Base-by-base conservation (phyloP, 345 rosid species). In the Balakata baccata region DNA sequence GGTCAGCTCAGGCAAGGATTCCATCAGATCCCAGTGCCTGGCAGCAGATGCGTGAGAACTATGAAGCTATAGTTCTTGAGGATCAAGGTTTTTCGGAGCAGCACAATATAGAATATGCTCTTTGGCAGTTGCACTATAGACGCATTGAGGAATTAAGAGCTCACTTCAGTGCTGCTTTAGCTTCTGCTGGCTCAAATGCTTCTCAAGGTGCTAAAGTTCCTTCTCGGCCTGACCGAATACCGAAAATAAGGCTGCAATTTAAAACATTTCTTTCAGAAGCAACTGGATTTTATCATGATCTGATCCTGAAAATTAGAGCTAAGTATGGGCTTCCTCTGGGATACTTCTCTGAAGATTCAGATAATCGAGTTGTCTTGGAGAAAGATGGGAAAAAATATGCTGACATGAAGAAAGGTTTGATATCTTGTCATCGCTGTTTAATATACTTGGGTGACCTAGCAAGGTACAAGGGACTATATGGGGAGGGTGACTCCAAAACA, bases 391-490 rank as follows among this genome's bases (percentile, higher is more conserved):
- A 92, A 74, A 86, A 86, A 86, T 82, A 85, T 47, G 69, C 87
- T 65, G 98, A 90, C 56, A 80, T 87, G 77, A 89, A 86, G 87
- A 91, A 85, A 78, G 97, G 89, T 45, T 75, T 91, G 82, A 85
- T 89, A 46, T 95, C 98, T 68, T 95, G 99, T 80, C 98, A 95
- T 77, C 98, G 98, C n/a, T 95, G 99, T 88, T 87, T 95, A 80
- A 92, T 95, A 84, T 95, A 90, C 87, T 87, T 95, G 80, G 99
- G 99, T 78, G 99, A 95, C 84, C 89, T 95, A 29, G 97, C 97
- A 18, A 88, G 98, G 75, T 95, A 95, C 78, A 95, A 92, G 83
- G 99, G 99, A 72, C 60, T 87, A 45, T 92, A 89, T 79, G 99
- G 94, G 76, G 99, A 95, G 49, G 90, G 89, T 46, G 95, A 89